Evolutionary conservation across 2,329 filamentous ascomycete genomes (phyloP).

Genomic region (Trichoderma sp.): DNA sequence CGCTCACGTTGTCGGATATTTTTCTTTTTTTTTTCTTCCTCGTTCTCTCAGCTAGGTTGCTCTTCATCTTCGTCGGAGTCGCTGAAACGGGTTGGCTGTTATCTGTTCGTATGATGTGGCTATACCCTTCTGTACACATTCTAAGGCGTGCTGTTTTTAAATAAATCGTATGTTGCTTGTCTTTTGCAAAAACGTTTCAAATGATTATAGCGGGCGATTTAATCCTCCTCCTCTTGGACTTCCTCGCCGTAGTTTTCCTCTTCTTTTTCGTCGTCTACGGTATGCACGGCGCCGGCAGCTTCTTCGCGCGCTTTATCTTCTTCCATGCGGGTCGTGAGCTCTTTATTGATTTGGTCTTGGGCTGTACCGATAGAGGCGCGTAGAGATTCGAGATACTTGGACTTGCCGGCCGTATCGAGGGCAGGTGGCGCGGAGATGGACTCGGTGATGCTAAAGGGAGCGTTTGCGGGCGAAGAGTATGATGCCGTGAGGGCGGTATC

Average conservation of each 20-base stretch:
- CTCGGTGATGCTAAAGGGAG: constrained; percentile 44
- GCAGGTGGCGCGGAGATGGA: constrained; percentile 36
- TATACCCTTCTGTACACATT: constrained; percentile 26
- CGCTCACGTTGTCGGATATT: constrained; percentile 1
- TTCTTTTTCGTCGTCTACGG: constrained; percentile 54
- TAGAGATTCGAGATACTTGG: constrained; percentile 57
- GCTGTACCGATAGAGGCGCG: constrained; percentile 54
- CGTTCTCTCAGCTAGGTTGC: not conserved
- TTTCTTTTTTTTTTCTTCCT: not conserved
- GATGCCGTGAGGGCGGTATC: constrained; percentile 42
- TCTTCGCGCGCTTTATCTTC: constrained; percentile 59
- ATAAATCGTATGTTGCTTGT: not conserved
- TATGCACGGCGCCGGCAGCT: constrained; percentile 18
- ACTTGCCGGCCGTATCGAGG: constrained; percentile 46
- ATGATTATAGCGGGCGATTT: not conserved
- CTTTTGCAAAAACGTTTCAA: not conserved
- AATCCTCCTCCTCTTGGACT: constrained; percentile 61
- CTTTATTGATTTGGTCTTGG: constrained; percentile 67
- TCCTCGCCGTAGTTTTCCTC: constrained; percentile 88
- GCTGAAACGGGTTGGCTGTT: constrained; percentile 24
- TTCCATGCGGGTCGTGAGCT: constrained; percentile 72
- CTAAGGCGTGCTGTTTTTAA: not conserved
- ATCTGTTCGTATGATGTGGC: constrained; percentile 27
- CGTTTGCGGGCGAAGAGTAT: constrained; percentile 53
- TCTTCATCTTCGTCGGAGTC: constrained; percentile 14